These are phyloP conservation scores for Geranomyces michiganensis DNA, from an alignment of 192 early-diverging fungal species.

Conservation along the genomic window DNA sequence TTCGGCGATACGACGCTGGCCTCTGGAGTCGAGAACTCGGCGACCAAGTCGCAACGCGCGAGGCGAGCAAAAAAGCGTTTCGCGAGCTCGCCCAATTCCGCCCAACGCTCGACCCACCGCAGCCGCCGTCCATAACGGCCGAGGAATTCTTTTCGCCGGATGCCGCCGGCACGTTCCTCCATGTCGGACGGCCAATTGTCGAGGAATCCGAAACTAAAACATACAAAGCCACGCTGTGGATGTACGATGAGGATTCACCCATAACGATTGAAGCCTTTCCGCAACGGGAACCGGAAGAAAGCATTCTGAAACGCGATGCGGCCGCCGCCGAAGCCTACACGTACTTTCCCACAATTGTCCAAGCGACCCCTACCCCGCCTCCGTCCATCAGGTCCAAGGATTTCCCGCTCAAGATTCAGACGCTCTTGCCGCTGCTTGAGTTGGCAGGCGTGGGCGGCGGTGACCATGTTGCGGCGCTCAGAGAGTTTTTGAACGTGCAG, in stretches of 20 bases:
- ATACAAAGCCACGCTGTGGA: slow-evolving; percentile 52
- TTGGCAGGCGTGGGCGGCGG: slow-evolving; percentile 44
- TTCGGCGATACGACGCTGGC: slow-evolving; percentile 32
- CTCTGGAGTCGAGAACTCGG: slow-evolving; percentile 16
- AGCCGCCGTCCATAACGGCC: slow-evolving; percentile 27
- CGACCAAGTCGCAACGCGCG: slow-evolving; percentile 1
- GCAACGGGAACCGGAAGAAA: not conserved
- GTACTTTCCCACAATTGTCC: slow-evolving; percentile 21
- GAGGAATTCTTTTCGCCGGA: slow-evolving; percentile 41
- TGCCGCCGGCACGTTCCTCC: slow-evolving; percentile 9
- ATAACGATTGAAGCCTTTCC: not conserved
- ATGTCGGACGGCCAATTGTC: slow-evolving; percentile 38
- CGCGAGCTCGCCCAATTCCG: slow-evolving; percentile 35
- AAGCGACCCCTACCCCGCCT: slow-evolving; percentile 22
- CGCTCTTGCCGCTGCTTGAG: slow-evolving; percentile 46
- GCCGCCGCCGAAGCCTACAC: slow-evolving; percentile 13
- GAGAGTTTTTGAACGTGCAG: slow-evolving; percentile 44
- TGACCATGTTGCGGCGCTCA: slow-evolving; percentile 46
- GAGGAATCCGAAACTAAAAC: slow-evolving; percentile 18
- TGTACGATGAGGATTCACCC: slow-evolving; percentile 38
- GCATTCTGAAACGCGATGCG: not conserved
- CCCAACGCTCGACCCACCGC: slow-evolving; percentile 32
- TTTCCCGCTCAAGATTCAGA: slow-evolving; percentile 44
- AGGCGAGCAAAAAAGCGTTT: slow-evolving; percentile 26
- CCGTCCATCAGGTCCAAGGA: slow-evolving; percentile 34